Base-by-base conservation (phyloP, 352 stramenopile species). In the Blastocystis sp. region DNA sequence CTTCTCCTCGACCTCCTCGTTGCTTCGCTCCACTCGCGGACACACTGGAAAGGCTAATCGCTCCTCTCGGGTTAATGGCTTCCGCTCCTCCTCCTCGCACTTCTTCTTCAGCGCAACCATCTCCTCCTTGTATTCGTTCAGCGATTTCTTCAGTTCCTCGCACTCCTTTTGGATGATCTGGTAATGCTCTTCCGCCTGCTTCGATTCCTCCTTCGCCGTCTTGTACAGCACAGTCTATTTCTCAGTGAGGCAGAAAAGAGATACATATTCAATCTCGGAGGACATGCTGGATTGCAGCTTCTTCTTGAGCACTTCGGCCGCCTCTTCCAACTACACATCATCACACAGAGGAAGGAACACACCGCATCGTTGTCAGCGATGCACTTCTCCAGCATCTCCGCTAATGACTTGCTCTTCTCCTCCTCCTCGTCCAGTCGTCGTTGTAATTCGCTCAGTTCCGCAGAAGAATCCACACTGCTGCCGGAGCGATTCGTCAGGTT, bases 331-430 rank as follows among this genome's bases (percentile, higher is more conserved):
- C 74, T 84, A 64, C 48, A 19, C 21, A 28, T 69, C 21, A 84
- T 17, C 14, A 40, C n/a, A 67, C 40, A 40, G 5, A 48, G 21
- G 2, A 14, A 14, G 48, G 48, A 38, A 11, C 11, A 38, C 23
- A 84, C 74, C 2, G 61, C 21, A 41, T 84, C 74, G 61, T 84
- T 84, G 11, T 62, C 52, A n/a, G 34, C 45, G 4, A 84, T 84
- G 21, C 45, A 67, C 1, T 84, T 59, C 38, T 66, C 56, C 45
- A 84, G 43, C n/a, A 67, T 69, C 0, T 34, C 48, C 19, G 60
- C 41, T n/a, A 84, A 11, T 34, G 65, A 38, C 56, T 38, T 70
- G 41, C 21, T 69, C 17, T 48, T 38, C 14, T 53, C 40, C 14
- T 52, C 66, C 14, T 84, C 74, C 28, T 53, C 53, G 10, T 69